phyloP scores from a whole-genome alignment of 2,329 filamentous ascomycete species.

The Cladosporium sphaerospermum region DNA sequence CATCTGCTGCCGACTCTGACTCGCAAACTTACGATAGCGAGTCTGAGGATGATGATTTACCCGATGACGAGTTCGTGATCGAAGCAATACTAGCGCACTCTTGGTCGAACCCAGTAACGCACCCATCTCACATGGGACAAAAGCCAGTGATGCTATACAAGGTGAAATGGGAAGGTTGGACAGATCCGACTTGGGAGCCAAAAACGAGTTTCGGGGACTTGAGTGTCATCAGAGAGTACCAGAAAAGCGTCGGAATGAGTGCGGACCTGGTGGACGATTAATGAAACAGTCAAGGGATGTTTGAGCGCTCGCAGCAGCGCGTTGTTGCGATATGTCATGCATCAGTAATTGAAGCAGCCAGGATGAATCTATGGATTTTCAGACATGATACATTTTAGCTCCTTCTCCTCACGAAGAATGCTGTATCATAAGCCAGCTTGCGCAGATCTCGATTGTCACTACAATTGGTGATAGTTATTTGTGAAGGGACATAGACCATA shows the following conservation, averaged over 20 bases:
- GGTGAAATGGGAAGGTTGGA: constrained; percentile 27
- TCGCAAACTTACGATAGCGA: constrained; percentile 12
- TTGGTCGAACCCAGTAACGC: constrained; percentile 22
- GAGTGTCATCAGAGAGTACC: constrained; percentile 24
- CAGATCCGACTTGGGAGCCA: constrained; percentile 30
- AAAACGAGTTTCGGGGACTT: constrained; percentile 25
- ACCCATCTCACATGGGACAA: constrained; percentile 19
- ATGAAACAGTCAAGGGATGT: no score
- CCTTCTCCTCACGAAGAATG: no score
- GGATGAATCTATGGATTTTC: no score
- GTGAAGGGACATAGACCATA: no score
- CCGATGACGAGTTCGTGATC: constrained; percentile 19
- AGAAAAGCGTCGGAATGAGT: constrained; percentile 14
- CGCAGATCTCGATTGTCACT: no score
- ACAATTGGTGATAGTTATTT: no score
- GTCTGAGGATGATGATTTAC: constrained; percentile 9
- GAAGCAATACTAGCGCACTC: constrained; percentile 24
- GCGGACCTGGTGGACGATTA: no score
- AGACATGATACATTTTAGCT: no score
- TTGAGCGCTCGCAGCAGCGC: no score
- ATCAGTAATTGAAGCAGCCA: no score
- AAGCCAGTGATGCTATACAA: constrained; percentile 26
- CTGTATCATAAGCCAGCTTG: no score
- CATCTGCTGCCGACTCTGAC: background rate
- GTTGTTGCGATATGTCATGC: no score